Base-by-base conservation (phyloP, 768 basidiomycete species). In the Tulasnella sp. region DNA sequence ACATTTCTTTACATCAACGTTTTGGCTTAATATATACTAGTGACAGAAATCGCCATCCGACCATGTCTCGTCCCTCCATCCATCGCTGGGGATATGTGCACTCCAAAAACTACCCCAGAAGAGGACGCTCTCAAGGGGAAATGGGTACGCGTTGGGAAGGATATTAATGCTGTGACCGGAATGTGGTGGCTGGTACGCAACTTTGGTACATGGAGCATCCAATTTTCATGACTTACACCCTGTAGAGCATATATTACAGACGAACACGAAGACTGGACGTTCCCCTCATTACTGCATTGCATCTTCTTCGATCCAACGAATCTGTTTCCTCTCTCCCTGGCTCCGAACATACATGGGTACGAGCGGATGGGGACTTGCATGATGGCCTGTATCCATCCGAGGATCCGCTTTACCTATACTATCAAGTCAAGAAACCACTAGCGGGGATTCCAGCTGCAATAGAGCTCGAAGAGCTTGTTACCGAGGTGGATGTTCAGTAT, bases 401-500 rank as follows among this genome's bases (percentile, higher is more conserved):
- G 82, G 87, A 8, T 81, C 88, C 31, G 87, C 84, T 93, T 15
- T 91, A 85, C 81, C 80, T 97, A 25, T 97, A 94, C 93, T 96
- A 94, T 84, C 87, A 87, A 78, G 82, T 86, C 11, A 91, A 89
- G 8, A 91, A 92, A 80, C 88, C 90, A 0, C 83, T 88, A 45
- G 84, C 83, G 19, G 86, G 90, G 29, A 89, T 93, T 88, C 84
- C 83, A n/a, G 73, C 84, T 11, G 86, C 76, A 38, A 85, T 86
- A 77, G 81, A 85, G 40, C 14, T 79, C 4, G 85, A 82, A 71
- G 82, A 90, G 58, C 83, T 95, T 34, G 89, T 99, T 80, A 98
- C 96, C 0, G 96, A 99, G 82, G 78, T 99, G n/a, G 96, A 99
- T 81, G 86, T 98, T 3, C 83, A 94, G 0, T 97, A 89, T 80